These are phyloP conservation scores for Allomyces macrogynus DNA, from an alignment of 192 early-diverging fungal species.

Conservation along the genomic window DNA sequence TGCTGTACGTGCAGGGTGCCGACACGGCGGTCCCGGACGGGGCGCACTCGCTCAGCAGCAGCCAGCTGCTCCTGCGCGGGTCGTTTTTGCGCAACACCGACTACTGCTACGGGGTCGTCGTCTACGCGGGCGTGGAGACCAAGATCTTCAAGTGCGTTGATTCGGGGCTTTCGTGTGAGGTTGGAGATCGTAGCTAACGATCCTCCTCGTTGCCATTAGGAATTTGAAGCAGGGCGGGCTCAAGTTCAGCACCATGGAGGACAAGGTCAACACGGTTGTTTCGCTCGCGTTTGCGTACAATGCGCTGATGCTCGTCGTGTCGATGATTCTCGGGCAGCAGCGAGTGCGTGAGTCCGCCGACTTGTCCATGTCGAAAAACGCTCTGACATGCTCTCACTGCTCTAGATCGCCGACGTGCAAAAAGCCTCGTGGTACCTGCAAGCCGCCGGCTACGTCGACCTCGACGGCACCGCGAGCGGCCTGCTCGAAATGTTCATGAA, in stretches of 20 bases:
- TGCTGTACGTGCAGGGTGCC: constrained; percentile 5
- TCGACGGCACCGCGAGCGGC: too few relatives aligned
- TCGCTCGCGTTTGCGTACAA: constrained; percentile 22
- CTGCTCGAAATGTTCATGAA: constrained; percentile 11
- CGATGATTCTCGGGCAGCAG: constrained; percentile 17
- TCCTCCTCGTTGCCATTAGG: neutral
- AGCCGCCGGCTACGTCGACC: too few relatives aligned
- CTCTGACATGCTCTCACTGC: too few relatives aligned
- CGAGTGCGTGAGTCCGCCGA: too few relatives aligned
- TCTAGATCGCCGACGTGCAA: too few relatives aligned
- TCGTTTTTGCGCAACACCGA: constrained; percentile 65
- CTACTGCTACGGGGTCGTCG: constrained; percentile 52
- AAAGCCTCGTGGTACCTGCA: too few relatives aligned
- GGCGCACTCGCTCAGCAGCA: constrained; percentile 37
- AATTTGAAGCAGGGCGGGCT: constrained; percentile 21
- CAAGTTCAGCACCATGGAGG: constrained; percentile 59
- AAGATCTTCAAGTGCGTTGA: constrained; percentile 21
- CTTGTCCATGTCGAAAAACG: too few relatives aligned
- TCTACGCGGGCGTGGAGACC: constrained; percentile 33
- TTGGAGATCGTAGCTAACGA: too few relatives aligned
- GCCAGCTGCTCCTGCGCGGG: constrained; percentile 67
- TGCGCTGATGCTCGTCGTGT: constrained; percentile 30
- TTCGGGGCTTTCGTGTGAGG: too few relatives aligned
- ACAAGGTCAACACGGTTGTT: constrained; percentile 57
- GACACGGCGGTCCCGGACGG: too few relatives aligned